Percentiles rank a stretch among this genome's conserved stretches.
phyloP scores from a whole-genome alignment of 768 basidiomycete species.

The Leccinum aurantiacum region DNA sequence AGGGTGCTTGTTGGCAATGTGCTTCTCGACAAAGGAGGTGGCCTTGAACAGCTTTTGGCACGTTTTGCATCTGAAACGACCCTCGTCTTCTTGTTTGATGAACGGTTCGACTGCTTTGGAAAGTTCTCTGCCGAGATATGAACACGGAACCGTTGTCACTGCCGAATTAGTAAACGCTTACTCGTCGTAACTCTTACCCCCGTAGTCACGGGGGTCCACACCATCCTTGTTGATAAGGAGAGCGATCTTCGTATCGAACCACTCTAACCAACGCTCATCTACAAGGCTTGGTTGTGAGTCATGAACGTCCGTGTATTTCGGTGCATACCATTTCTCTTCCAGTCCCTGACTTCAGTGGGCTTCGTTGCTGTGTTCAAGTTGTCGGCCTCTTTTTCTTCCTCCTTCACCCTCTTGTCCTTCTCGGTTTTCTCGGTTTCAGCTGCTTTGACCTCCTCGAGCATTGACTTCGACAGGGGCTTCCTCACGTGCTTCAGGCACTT shows the following conservation, averaged over 20 bases:
- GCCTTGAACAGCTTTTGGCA: conserved; percentile 99
- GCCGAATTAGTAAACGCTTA: conserved; percentile 42
- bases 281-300: conserved; percentile 15
- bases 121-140: conserved; percentile 59
- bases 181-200: conserved; percentile 90
- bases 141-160: conserved; percentile 15
- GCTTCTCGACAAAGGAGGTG: conserved; percentile 95
- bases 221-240: conserved; percentile 74
- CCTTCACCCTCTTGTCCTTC: conserved; percentile 50
- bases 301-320: not conserved
- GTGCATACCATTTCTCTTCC: conserved; percentile 66
- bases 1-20: conserved; percentile 91
- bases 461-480: conserved; percentile 63
- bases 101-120: conserved; percentile 73
- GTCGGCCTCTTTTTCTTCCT: conserved; percentile 43
- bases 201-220: conserved; percentile 85
- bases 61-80: conserved; percentile 94
- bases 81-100: conserved; percentile 95
- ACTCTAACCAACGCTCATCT: conserved; percentile 91
- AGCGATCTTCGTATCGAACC: conserved; percentile 83
- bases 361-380: conserved; percentile 11
- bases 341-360: conserved; percentile 48
- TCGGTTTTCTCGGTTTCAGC: conserved; percentile 45
- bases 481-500: conserved; percentile 93
- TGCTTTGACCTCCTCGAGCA: conserved; percentile 60